Evolutionary conservation across 2,329 filamentous ascomycete species (phyloP).

Genomic region (Daldinia sp.): DNA sequence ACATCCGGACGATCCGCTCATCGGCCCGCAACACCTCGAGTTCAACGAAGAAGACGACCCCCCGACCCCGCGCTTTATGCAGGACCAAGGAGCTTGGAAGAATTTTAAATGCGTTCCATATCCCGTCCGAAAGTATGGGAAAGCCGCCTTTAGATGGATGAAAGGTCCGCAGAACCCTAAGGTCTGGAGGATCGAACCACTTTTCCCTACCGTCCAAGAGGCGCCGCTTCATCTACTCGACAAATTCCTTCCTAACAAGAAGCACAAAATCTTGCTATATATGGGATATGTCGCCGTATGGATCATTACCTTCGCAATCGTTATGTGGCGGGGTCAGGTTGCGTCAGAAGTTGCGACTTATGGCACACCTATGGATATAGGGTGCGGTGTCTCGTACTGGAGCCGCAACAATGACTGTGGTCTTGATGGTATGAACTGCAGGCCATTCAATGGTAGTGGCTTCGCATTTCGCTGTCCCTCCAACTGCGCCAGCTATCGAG

Average conservation of each 20-base stretch:
- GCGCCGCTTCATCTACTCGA: constrained; percentile 74
- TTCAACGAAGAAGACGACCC: constrained; percentile 61
- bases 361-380: constrained; percentile 73
- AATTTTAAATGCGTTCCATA: constrained; percentile 71
- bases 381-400: constrained; percentile 79
- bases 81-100: constrained; percentile 65
- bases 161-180: constrained; percentile 67
- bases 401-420: constrained; percentile 77
- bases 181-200: constrained; percentile 65
- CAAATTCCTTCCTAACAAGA: constrained; percentile 68
- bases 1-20: constrained; percentile 49
- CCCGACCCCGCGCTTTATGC: constrained; percentile 71
- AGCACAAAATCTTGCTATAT: constrained; percentile 70
- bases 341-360: constrained; percentile 74
- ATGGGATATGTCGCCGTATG: constrained; percentile 73
- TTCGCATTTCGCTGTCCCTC: constrained; percentile 82
- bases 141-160: constrained; percentile 62
- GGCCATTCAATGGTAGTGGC: constrained; percentile 77
- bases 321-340: constrained; percentile 72
- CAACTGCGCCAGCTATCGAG: constrained; percentile 73
- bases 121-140: constrained; percentile 61
- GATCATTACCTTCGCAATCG: constrained; percentile 76
- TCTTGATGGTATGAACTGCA: constrained; percentile 78
- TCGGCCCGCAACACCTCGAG: constrained; percentile 55
- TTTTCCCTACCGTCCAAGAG: constrained; percentile 76